Evolutionary conservation across 371 early-diverging fungal species (phyloP).

Genomic region (Gilbertella persicaria): DNA sequence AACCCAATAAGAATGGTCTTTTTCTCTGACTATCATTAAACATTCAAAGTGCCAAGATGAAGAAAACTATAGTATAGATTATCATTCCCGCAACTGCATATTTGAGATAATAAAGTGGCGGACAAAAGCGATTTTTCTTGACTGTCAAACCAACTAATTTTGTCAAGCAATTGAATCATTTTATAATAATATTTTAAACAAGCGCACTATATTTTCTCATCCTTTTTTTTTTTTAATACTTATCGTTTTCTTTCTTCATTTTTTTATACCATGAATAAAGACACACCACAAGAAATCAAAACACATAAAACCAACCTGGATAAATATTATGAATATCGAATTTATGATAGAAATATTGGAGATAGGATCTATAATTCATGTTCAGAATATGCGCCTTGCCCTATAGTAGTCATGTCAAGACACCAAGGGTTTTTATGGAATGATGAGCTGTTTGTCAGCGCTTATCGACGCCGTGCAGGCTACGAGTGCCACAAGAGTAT

Average conservation of each 20-base stretch:
- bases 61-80: no score
- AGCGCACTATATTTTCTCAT: neutral
- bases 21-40: no score
- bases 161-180: neutral
- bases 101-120: no score
- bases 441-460: constrained; percentile 28
- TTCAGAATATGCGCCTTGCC: constrained; percentile 25
- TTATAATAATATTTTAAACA: no score
- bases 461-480: constrained; percentile 20
- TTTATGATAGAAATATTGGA: constrained; percentile 29
- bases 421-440: constrained; percentile 36
- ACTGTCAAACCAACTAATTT: neutral
- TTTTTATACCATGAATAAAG: constrained; percentile 2
- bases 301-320: constrained; percentile 6
- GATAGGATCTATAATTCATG: neutral
- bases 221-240: neutral
- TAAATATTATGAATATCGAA: constrained; percentile 36
- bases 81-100: no score
- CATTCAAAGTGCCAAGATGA: no score
- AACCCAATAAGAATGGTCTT: no score
- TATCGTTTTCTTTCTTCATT: neutral
- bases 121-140: no score
- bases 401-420: constrained; percentile 29
- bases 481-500: constrained; percentile 30
- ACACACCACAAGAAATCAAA: neutral